Conservation (phyloP, 2,329 filamentous ascomycete genomes). For the Stachybotrys echinatus region DNA sequence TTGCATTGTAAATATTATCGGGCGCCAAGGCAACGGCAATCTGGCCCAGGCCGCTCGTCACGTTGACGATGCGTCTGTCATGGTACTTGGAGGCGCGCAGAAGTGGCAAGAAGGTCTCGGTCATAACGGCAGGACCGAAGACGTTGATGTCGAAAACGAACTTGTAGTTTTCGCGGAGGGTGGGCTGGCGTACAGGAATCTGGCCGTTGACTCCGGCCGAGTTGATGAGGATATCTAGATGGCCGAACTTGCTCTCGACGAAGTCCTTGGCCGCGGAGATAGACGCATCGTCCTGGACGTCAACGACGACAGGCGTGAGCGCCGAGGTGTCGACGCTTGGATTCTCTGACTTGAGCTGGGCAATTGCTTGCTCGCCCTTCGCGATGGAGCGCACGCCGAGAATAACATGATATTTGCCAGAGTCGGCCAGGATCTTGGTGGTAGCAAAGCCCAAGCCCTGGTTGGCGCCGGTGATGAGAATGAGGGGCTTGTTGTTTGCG, state of each 20-base stretch:
- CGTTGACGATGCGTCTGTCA: background rate
- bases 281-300: background rate
- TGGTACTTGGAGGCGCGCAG: background rate
- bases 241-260: background rate
- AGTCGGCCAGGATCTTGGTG: background rate
- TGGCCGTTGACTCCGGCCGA: background rate
- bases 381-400: background rate
- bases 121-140: background rate
- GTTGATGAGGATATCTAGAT: background rate
- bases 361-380: background rate
- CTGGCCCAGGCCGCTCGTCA: background rate
- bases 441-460: background rate
- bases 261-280: background rate
- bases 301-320: background rate
- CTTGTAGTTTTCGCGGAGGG: background rate
- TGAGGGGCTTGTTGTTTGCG: background rate
- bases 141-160: background rate
- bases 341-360: background rate
- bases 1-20: background rate
- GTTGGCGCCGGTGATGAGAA: background rate
- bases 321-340: background rate
- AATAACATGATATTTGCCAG: background rate
- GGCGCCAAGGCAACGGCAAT: background rate
- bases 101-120: background rate
- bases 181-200: background rate